Conservation (phyloP, 2,329 filamentous ascomycete species). For the Colletotrichum liaoningense region DNA sequence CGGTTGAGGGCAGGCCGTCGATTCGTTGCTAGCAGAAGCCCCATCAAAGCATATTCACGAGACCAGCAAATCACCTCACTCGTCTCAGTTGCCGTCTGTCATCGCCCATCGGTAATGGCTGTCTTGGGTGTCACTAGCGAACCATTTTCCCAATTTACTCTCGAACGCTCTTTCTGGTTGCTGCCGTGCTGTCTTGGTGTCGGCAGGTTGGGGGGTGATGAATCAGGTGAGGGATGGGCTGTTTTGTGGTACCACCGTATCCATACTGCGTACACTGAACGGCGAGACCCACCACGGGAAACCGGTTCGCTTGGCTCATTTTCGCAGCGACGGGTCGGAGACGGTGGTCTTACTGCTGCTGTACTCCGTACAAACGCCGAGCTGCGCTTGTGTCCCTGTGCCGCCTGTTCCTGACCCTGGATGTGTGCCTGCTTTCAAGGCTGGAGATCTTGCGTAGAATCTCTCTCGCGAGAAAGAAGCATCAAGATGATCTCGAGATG, state of each 20-base stretch:
- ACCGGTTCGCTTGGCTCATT: neutral
- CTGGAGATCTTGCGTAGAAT: slow-evolving; percentile 10
- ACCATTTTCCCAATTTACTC: neutral
- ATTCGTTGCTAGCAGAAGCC: neutral
- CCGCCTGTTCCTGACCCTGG: neutral
- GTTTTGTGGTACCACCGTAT: slow-evolving; percentile 31
- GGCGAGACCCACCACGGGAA: slow-evolving; percentile 10
- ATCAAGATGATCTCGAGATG: neutral
- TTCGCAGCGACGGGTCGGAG: neutral
- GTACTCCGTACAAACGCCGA: neutral
- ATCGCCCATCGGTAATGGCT: neutral
- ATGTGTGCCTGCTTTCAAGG: neutral
- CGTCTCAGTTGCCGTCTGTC: neutral
- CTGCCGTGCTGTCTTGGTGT: slow-evolving; percentile 6
- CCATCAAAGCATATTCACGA: slow-evolving; percentile 9
- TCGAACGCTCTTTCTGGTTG: neutral
- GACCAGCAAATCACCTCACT: slow-evolving; percentile 19
- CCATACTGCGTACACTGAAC: neutral
- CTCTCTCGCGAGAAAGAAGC: neutral
- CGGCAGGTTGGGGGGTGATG: slow-evolving; percentile 11
- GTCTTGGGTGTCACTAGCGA: neutral
- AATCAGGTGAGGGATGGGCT: slow-evolving; percentile 29
- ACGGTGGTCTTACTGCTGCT: neutral
- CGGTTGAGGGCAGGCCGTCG: neutral
- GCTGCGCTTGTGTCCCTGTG: neutral